Evolutionary conservation across 495 filamentous ascomycete species (phyloP).

Genomic region (Aspergillus ostianus): DNA sequence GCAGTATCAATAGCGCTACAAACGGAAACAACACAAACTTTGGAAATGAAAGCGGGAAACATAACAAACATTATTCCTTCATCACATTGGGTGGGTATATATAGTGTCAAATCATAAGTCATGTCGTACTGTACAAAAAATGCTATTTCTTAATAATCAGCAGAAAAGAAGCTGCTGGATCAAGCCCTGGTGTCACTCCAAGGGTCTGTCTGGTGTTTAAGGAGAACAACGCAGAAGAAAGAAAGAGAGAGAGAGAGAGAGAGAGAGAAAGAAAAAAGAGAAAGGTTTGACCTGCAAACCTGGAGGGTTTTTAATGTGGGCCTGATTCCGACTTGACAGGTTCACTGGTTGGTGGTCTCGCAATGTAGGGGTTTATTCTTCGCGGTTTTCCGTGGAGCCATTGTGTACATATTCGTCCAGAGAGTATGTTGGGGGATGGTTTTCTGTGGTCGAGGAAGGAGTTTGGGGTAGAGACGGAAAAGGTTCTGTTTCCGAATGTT

Average conservation of each 20-base stretch:
- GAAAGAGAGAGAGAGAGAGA: no score
- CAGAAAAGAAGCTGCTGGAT: background rate
- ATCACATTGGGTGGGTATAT: slow-evolving; percentile 11
- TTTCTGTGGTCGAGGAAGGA: slow-evolving; percentile 8
- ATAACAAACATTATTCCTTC: slow-evolving; percentile 2
- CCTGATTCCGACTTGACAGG: background rate
- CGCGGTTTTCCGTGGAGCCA: background rate
- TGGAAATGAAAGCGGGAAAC: background rate
- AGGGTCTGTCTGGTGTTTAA: no score
- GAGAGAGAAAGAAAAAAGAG: background rate
- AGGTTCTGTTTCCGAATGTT: slow-evolving; percentile 31
- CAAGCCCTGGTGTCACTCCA: background rate
- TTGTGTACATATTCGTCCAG: background rate
- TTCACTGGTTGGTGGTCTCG: background rate
- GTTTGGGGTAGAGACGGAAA: slow-evolving; percentile 35
- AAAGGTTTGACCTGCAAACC: slow-evolving; percentile 21
- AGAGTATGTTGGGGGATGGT: background rate
- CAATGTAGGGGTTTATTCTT: background rate
- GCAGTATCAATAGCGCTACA: no score
- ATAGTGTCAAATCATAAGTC: slow-evolving; percentile 19
- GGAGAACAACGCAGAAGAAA: no score
- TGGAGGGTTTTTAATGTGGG: background rate
- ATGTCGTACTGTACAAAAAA: slow-evolving; percentile 19
- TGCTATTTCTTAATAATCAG: slow-evolving; percentile 2
- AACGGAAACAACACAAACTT: background rate